phyloP scores from a whole-genome alignment of 2,329 filamentous ascomycete species.

The Alternaria dauci region DNA sequence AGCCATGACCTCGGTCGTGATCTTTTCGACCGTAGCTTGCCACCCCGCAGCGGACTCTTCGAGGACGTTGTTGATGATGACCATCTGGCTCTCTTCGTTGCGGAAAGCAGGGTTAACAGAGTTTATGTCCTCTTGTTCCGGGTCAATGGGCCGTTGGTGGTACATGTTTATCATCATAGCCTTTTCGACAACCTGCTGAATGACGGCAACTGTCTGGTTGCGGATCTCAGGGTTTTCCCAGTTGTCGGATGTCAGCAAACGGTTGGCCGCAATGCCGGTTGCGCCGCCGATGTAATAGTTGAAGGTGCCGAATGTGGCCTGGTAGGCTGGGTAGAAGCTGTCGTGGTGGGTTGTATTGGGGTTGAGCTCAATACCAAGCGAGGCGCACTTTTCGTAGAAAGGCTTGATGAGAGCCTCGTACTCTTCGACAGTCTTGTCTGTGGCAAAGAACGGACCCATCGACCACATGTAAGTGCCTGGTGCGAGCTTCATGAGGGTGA shows the following conservation, averaged over 20 bases:
- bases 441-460: slow-evolving; percentile 41
- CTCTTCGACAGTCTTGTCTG: slow-evolving; percentile 35
- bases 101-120: slow-evolving; percentile 45
- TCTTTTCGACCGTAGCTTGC: slow-evolving; percentile 24
- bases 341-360: slow-evolving; percentile 35
- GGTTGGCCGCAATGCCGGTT: slow-evolving; percentile 43
- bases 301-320: slow-evolving; percentile 35
- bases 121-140: slow-evolving; percentile 30
- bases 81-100: slow-evolving; percentile 33
- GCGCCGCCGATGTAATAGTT: slow-evolving; percentile 41
- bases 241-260: slow-evolving; percentile 47
- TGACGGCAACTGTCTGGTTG: slow-evolving; percentile 36
- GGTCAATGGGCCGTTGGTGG: slow-evolving; percentile 37
- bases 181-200: slow-evolving; percentile 34
- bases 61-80: slow-evolving; percentile 30
- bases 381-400: slow-evolving; percentile 32
- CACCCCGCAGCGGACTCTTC: slow-evolving; percentile 36
- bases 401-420: slow-evolving; percentile 35
- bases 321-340: slow-evolving; percentile 43
- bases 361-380: slow-evolving; percentile 35
- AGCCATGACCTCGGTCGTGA: slow-evolving; percentile 34
- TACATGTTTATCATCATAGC: slow-evolving; percentile 33
- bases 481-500: slow-evolving; percentile 33
- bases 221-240: slow-evolving; percentile 39
- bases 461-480: slow-evolving; percentile 34